These are phyloP conservation scores for Vigna radiata DNA, from an alignment of 306 rosid genomes.

Conservation along the genomic window DNA sequence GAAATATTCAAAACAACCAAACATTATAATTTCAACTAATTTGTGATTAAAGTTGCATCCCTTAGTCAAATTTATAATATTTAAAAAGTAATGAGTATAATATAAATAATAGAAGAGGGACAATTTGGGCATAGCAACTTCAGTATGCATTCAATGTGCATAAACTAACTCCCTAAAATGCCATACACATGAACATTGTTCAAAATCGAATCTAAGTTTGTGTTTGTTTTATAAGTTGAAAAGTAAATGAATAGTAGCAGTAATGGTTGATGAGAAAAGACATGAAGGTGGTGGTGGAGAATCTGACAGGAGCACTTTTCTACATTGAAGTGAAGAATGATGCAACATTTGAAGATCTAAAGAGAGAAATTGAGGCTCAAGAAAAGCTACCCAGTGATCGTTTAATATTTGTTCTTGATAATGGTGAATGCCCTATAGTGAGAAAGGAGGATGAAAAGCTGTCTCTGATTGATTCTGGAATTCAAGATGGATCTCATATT, in stretches of 20 bases:
- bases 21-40: no score
- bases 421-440: slow-evolving; percentile 33
- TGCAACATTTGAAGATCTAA: slow-evolving; percentile 57
- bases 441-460: slow-evolving; percentile 44
- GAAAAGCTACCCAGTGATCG: slow-evolving; percentile 65
- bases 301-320: slow-evolving; percentile 58
- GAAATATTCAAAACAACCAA: no score
- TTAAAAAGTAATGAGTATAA: background rate
- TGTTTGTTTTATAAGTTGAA: no score
- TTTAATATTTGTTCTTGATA: slow-evolving; percentile 53
- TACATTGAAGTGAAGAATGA: slow-evolving; percentile 52
- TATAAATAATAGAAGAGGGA: background rate
- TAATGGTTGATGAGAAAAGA: background rate
- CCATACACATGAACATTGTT: slow-evolving; percentile 54
- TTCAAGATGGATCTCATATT: slow-evolving; percentile 63
- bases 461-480: slow-evolving; percentile 62
- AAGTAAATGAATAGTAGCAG: background rate
- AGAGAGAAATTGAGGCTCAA: slow-evolving; percentile 58
- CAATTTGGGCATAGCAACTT: slow-evolving; percentile 11
- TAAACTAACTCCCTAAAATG: slow-evolving; percentile 58
- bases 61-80: no score
- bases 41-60: no score
- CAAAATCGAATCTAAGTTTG: background rate
- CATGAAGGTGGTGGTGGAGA: slow-evolving; percentile 60
- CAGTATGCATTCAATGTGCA: slow-evolving; percentile 28